These are phyloP conservation scores for Fomitopsis palustris DNA, from an alignment of 1,284 basidiomycete species.

Conservation along the genomic window DNA sequence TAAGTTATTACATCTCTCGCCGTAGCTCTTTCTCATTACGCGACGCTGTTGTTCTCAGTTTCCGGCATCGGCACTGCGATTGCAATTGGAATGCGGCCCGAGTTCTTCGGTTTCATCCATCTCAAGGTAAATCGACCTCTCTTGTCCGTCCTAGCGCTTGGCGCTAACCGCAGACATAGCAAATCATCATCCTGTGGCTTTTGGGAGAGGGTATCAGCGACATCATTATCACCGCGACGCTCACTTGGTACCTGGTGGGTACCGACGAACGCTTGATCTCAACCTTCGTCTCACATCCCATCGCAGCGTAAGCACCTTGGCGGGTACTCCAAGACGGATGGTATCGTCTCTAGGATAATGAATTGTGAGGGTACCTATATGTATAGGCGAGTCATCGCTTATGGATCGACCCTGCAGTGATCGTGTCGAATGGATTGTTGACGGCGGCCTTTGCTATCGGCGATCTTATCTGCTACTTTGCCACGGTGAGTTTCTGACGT, in stretches of 20 bases:
- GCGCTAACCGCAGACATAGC: not conserved
- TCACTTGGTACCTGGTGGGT: constrained; percentile 1
- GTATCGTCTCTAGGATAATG: not conserved
- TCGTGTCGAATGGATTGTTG: constrained; percentile 1
- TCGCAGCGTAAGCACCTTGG: not conserved
- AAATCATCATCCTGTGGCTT: not conserved
- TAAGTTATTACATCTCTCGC: not conserved
- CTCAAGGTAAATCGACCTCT: not conserved
- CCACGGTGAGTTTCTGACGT: not conserved
- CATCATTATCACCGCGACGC: not conserved
- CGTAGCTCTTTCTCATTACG: not conserved
- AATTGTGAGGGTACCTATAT: not conserved
- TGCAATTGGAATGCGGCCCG: not conserved
- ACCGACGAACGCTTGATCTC: too few relatives aligned
- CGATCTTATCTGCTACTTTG: not conserved
- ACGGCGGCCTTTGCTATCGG: constrained; percentile 1
- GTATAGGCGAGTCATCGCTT: not conserved
- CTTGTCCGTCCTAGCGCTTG: not conserved
- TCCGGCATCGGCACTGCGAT: not conserved
- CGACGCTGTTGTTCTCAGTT: not conserved
- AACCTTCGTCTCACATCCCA: not conserved
- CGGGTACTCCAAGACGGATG: not conserved
- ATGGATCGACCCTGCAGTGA: not conserved
- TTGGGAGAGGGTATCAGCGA: not conserved
- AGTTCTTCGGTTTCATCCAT: not conserved